Percentiles rank a stretch among this genome's conserved stretches.
phyloP scores from a whole-genome alignment of 2,329 filamentous ascomycete species.

The Rasamsonia emersonii region DNA sequence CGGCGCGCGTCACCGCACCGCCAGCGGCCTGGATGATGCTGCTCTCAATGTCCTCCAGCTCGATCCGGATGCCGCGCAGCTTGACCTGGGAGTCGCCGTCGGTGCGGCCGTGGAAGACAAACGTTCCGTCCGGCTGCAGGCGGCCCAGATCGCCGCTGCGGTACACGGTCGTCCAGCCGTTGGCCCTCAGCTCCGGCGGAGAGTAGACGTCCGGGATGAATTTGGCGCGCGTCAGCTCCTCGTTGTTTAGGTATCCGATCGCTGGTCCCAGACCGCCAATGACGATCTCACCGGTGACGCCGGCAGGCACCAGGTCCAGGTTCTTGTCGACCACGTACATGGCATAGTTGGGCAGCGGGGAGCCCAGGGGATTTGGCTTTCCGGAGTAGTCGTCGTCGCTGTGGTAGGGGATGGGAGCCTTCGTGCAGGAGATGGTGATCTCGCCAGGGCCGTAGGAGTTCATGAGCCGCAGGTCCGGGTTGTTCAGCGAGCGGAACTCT shows the following conservation, averaged over 20 bases:
- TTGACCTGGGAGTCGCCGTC: slow-evolving; percentile 22
- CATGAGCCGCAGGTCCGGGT: slow-evolving; percentile 7
- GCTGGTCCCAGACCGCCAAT: slow-evolving; percentile 21
- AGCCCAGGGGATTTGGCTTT: slow-evolving; percentile 15
- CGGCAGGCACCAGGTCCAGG: slow-evolving; percentile 27
- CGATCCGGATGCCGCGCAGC: slow-evolving; percentile 30
- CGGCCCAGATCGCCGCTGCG: slow-evolving; percentile 22
- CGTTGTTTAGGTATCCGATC: slow-evolving; percentile 11
- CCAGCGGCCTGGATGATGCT: slow-evolving; percentile 18
- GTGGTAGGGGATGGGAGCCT: slow-evolving; percentile 10
- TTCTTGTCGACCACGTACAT: slow-evolving; percentile 34
- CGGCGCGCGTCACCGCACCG: slow-evolving; percentile 5
- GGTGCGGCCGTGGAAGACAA: slow-evolving; percentile 20
- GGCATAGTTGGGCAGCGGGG: slow-evolving; percentile 27
- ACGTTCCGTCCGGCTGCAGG: slow-evolving; percentile 16
- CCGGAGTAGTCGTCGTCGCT: slow-evolving; percentile 1
- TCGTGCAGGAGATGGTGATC: slow-evolving; percentile 12
- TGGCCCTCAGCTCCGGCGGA: slow-evolving; percentile 1
- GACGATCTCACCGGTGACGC: slow-evolving; percentile 32
- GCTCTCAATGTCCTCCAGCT: slow-evolving; percentile 40
- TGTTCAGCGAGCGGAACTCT: slow-evolving; percentile 6
- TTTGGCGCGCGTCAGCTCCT: slow-evolving; percentile 10
- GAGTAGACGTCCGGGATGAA: slow-evolving; percentile 13
- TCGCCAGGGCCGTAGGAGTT: slow-evolving; percentile 13
- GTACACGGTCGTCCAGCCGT: slow-evolving; percentile 18